phyloP scores from a whole-genome alignment of 192 early-diverging fungal species.

The Backusella mclennaniae region DNA sequence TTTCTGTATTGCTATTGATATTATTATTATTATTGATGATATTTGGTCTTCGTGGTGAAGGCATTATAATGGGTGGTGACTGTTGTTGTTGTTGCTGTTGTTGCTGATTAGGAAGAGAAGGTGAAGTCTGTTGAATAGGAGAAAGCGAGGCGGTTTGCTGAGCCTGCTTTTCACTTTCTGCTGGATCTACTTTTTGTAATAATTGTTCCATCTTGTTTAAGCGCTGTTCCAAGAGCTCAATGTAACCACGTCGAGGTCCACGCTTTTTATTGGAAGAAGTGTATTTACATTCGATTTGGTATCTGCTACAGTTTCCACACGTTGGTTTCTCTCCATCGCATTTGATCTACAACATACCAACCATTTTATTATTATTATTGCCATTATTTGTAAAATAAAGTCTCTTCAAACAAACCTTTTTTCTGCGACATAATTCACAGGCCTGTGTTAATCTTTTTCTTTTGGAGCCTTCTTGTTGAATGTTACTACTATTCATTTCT shows the following conservation, averaged over 20 bases:
- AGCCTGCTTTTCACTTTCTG: background rate
- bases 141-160: background rate
- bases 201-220: slow-evolving; percentile 77
- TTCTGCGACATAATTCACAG: slow-evolving; percentile 69
- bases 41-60: background rate
- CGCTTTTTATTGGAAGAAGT: slow-evolving; percentile 85
- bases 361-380: slow-evolving; percentile 70
- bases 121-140: background rate
- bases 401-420: slow-evolving; percentile 49
- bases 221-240: slow-evolving; percentile 73
- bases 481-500: slow-evolving; percentile 19
- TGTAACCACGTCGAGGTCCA: slow-evolving; percentile 81
- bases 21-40: background rate
- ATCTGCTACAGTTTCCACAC: slow-evolving; percentile 78
- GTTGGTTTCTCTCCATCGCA: slow-evolving; percentile 81
- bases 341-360: slow-evolving; percentile 49
- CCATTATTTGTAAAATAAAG: too few species aligned
- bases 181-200: slow-evolving; percentile 34
- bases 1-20: background rate
- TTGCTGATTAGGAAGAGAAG: background rate
- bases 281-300: slow-evolving; percentile 71
- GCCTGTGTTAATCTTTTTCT: slow-evolving; percentile 68
- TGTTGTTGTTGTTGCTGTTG: background rate
- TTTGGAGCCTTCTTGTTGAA: slow-evolving; percentile 28
- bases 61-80: background rate